These are phyloP conservation scores for Aspergillus sp. DNA, from an alignment of 2,329 filamentous ascomycete genomes.

Conservation along the genomic window DNA sequence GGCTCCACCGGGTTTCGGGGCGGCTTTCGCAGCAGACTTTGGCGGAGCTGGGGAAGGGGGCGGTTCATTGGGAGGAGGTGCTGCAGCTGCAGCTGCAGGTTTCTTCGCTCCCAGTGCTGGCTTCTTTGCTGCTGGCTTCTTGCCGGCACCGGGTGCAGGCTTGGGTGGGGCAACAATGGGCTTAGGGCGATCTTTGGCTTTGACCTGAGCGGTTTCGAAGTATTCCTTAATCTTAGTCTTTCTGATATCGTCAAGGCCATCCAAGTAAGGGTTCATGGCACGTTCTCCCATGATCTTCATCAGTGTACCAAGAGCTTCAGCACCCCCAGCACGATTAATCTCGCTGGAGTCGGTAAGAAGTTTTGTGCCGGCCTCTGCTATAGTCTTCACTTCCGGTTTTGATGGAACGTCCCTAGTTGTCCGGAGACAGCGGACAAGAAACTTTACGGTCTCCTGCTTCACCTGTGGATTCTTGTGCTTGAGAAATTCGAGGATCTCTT, in stretches of 20 bases:
- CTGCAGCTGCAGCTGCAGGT: slow-evolving; percentile 38
- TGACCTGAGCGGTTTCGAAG: slow-evolving; percentile 71
- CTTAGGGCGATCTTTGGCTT: slow-evolving; percentile 88
- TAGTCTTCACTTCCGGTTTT: slow-evolving; percentile 72
- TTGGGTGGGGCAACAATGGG: slow-evolving; percentile 55
- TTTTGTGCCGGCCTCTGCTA: slow-evolving; percentile 85
- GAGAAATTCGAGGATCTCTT: slow-evolving; percentile 77
- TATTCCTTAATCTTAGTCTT: slow-evolving; percentile 95
- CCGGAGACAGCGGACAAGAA: slow-evolving; percentile 79
- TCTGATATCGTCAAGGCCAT: slow-evolving; percentile 88
- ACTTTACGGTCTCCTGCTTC: slow-evolving; percentile 90
- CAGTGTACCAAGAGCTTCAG: slow-evolving; percentile 82
- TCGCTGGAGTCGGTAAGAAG: slow-evolving; percentile 83
- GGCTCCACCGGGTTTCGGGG: slow-evolving; percentile 39
- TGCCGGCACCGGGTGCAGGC: slow-evolving; percentile 47
- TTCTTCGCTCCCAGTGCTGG: slow-evolving; percentile 42
- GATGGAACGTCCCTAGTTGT: slow-evolving; percentile 75
- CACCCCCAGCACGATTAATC: slow-evolving; percentile 75
- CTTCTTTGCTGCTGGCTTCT: slow-evolving; percentile 47
- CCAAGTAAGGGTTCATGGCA: slow-evolving; percentile 85
- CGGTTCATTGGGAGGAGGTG: slow-evolving; percentile 49
- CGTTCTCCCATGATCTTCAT: slow-evolving; percentile 99
- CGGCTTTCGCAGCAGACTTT: slow-evolving; percentile 32
- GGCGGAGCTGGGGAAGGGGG: slow-evolving; percentile 42
- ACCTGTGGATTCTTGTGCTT: slow-evolving; percentile 96